Evolutionary conservation across 306 rosid species (phyloP), one percentile per base, ranked within the genome.

Genomic region (Dalbergia cochinchinensis): DNA sequence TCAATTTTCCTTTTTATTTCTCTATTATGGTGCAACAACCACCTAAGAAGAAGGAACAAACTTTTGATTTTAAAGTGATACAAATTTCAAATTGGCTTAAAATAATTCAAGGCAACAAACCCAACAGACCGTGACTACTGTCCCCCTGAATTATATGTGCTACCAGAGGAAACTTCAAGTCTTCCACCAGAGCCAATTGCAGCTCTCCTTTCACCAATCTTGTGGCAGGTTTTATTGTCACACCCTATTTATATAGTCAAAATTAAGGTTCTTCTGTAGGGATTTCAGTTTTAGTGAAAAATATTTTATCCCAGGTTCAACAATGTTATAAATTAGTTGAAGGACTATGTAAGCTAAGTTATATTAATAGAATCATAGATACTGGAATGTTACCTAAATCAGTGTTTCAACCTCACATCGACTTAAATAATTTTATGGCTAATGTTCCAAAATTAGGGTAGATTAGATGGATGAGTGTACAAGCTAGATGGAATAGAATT

Each of bases 141-240:
- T 58, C 97, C 96, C 61, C 94, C 96, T 11, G 97, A 92, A 65
- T 76, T 90, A 7, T 92, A 76, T 16, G 96, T 91, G 57, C 84
- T 92, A 73, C 97, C 92, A 2, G 90, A 90, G 84, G 93, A 90
- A 87, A 92, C 92, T 26, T 86, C 85, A 5, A 85, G 76, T 61
- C 96, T 93, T 76, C 96, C 97, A 65, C 90, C 90, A 1, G 95
- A 91, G 69, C 97, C 97, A 48, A 80, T 92, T 76, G 97, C 97
- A 18, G 92, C 96, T 64, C 63, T 89, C 3, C 81, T 90, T 78
- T 92, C 97, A 62, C 97, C 97, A 5, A 73, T 92, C 65, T 60
- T 92, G 44, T 92, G 97, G 96, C 97, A 92, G 94, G 97, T 92
- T 74, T 53, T 71, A 39, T 35, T 34, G 15, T 79, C 71, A 18